These are phyloP conservation scores for Silybum marianum DNA, from an alignment of 129 eudicot genomes.

Conservation along the genomic window DNA sequence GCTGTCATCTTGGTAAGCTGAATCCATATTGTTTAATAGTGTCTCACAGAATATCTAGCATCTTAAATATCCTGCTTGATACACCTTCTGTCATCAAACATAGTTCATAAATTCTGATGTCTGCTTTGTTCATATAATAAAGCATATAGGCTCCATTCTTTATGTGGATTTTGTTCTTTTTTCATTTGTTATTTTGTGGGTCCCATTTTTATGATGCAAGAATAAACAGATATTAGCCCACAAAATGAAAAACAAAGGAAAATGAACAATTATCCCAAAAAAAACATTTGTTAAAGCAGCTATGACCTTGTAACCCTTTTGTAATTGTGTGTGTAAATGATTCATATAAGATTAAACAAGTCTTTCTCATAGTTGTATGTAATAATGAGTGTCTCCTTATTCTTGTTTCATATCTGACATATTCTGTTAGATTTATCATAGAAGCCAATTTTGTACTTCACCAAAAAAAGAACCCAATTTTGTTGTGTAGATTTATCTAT, in stretches of 20 bases:
- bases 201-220: constrained; percentile 10
- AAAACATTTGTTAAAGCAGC: neutral
- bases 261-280: neutral
- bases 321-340: neutral
- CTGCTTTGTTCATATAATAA: constrained; percentile 23
- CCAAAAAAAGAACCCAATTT: no score
- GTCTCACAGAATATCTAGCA: neutral
- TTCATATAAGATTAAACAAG: neutral
- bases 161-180: constrained; percentile 5
- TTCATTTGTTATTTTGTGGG: constrained; percentile 11
- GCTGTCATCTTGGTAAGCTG: constrained; percentile 14
- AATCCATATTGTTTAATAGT: neutral
- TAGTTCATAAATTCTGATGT: constrained; percentile 24
- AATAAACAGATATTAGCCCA: neutral
- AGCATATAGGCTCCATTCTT: constrained; percentile 3
- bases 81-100: constrained; percentile 8
- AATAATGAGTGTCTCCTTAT: no score
- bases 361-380: no score
- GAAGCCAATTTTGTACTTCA: no score
- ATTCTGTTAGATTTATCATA: no score
- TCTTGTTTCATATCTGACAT: no score
- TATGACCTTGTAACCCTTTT: neutral
- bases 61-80: neutral
- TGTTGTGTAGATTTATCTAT: no score
- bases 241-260: neutral